phyloP scores from a whole-genome alignment of 768 basidiomycete species.

The Omphalotus guepiniiformis region DNA sequence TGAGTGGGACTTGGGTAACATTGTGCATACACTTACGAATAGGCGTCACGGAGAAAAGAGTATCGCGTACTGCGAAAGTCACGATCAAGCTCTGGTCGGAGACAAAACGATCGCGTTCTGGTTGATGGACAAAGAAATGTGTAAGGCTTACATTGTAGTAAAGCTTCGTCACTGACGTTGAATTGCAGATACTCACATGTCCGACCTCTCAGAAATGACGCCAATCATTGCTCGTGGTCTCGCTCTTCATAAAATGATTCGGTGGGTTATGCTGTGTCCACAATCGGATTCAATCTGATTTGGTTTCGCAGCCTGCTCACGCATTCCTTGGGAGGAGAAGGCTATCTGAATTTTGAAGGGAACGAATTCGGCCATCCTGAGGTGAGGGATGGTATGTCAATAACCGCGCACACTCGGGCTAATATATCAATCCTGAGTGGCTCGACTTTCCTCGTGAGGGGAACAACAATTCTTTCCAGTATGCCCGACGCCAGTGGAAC shows the following conservation, averaged over 20 bases:
- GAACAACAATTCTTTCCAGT: constrained; percentile 93
- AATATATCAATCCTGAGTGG: constrained; percentile 55
- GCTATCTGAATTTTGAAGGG: constrained; percentile 96
- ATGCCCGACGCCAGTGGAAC: constrained; percentile 97
- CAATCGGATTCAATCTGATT: neutral
- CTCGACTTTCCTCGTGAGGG: constrained; percentile 98
- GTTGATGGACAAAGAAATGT: constrained; percentile 99
- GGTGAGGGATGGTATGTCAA: constrained; percentile 36
- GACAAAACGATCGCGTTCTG: constrained; percentile 99
- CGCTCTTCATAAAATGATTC: constrained; percentile 95
- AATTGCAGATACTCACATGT: constrained; percentile 17
- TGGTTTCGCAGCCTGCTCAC: constrained; percentile 63
- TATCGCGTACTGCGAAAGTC: constrained; percentile 91
- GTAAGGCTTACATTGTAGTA: constrained; percentile 42
- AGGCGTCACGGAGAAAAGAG: constrained; percentile 87
- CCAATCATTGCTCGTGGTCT: constrained; percentile 84
- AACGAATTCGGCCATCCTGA: constrained; percentile 99
- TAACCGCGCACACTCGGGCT: neutral
- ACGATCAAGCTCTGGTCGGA: constrained; percentile 97
- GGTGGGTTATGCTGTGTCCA: constrained; percentile 42
- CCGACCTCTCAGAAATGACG: constrained; percentile 25
- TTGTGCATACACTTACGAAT: constrained; percentile 88
- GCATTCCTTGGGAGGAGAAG: constrained; percentile 93
- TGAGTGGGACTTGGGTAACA: constrained; percentile 84
- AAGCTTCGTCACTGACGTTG: constrained; percentile 17